These are phyloP conservation scores for Cystobasidium tubakii DNA, from an alignment of 768 basidiomycete genomes.

Conservation along the genomic window DNA sequence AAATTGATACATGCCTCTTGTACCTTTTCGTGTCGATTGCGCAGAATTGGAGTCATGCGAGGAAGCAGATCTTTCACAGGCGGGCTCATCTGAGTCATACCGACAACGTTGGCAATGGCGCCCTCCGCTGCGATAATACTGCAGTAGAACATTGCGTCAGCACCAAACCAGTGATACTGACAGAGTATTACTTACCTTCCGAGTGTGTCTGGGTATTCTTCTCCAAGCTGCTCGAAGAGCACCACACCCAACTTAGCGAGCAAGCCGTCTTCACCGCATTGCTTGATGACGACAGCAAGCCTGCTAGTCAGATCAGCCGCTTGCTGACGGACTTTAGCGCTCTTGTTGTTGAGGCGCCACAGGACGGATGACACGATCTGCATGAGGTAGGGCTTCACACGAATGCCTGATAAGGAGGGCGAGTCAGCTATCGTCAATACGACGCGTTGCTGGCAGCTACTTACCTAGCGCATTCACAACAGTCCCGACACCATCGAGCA, in stretches of 20 bases:
- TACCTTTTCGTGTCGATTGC: constrained; percentile 98
- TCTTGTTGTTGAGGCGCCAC: constrained; percentile 99
- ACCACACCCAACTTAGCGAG: constrained; percentile 93
- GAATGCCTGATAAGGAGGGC: constrained; percentile 57
- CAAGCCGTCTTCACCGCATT: constrained; percentile 92
- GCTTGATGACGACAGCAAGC: constrained; percentile 94
- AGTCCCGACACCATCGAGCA: constrained; percentile 96
- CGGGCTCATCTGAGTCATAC: constrained; percentile 99
- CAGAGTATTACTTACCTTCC: constrained; percentile 55
- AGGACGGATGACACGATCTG: constrained; percentile 98
- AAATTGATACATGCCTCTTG: constrained; percentile 99
- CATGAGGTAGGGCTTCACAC: constrained; percentile 95
- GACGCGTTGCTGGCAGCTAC: too few species aligned
- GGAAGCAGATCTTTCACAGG: constrained; percentile 99
- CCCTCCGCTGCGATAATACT: constrained; percentile 98
- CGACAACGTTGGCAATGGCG: constrained; percentile 97
- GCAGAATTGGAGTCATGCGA: constrained; percentile 98
- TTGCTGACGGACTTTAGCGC: constrained; percentile 96
- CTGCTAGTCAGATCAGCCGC: constrained; percentile 97
- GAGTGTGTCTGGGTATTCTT: constrained; percentile 97
- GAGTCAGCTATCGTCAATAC: neutral
- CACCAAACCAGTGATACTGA: neutral
- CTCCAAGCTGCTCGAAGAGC: constrained; percentile 94
- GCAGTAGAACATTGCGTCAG: neutral
- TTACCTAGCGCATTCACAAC: constrained; percentile 84